Base-by-base conservation (phyloP, 352 stramenopile genomes). In the Pythium monospermum region DNA sequence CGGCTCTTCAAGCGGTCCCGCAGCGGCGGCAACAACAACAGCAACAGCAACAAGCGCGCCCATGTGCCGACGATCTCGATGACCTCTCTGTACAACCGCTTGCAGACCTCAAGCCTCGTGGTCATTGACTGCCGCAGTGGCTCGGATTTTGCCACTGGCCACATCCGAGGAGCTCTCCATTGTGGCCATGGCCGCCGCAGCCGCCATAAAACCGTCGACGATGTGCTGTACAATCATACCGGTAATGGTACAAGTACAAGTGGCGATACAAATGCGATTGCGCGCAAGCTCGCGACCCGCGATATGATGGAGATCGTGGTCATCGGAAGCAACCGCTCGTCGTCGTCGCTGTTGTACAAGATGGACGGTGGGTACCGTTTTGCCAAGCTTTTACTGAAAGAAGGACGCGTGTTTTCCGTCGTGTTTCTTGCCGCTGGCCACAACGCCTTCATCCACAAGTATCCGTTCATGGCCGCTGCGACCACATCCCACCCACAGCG, bases 241-340 rank as follows among this genome's bases (percentile, higher is more conserved):
- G 3, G 21, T 13, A 74, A 82, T 42, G 26, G 5, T 42, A 6
- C 18, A 18, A 4, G 16, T 18, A 42, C 18, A 42, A 12, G 16
- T 42, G 36, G 6, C 15, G 4, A 19, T 22, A 13, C 39, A 45
- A 45, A 55, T 15, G 61, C 64, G 27, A 52, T 84, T 27, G 40
- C 51, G 4, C 57, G 64, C 19, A 86, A 85, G 48, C 62, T 90
- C 27, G 37, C 66, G 49, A 32, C 41, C 21, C 68, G 79, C 50
- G 79, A 90, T 35, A 70, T 90, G 53, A 71, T 87, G 48, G 79
- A 90, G 57, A 59, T 90, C 22, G 76, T 90, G 1, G 71, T 90
- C 16, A 66, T 90, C 43, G 74, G 72, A 22, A 64, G 62, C 27
- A 85, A 86, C 41, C 64, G 75, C 56, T 71, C 67, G 8, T 55